Evolutionary conservation across 2,329 filamentous ascomycete species (phyloP), one percentile per base, ranked within the genome.

Genomic region (Chrysoporthe deuterocubensis): DNA sequence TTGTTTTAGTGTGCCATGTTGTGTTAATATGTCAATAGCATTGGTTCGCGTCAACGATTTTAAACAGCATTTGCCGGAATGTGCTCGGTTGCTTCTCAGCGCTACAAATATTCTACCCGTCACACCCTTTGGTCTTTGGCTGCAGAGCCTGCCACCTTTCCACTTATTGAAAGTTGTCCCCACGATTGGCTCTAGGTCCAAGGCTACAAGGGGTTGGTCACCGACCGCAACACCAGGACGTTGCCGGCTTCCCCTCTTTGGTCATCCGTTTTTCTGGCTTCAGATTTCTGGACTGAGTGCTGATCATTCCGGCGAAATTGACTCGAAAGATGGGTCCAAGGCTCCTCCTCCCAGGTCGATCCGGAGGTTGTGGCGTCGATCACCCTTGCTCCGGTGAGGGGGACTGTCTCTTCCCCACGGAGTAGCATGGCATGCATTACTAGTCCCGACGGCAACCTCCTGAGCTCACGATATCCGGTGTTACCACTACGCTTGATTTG

Each of bases 311-410:
- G 34, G 16, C 34, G 8, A 21, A 34, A 40, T 40, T 40, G 32
- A 13, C 34, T 18, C 34, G 2, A n/a, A 18, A 57, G 16, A 57
- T 40, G 32, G 18, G 34, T 40, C 16, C 16, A 16, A 57, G 14
- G 26, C 7, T 16, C 4, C 14, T 18, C 4, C 14, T 57, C 34
- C 7, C 54, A 57, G 32, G 32, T 11, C 6, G 18, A 37, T 57
- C 32, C n/a, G 54, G 14, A n/a, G 54, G 16, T 40, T 34, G 34
- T 26, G 34, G 44, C n/a, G 57, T 60, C 37, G 40, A 42, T 44
- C 8, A 60, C n/a, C 40, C 40, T 60, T 18, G 57, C 21, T 21
- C 40, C 14, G 57, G 57, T 60, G 57, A 60, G 57, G 57, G 57
- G 54, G 18, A 40, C 32, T 26, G 7, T 16, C 18, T 11, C n/a